These are phyloP conservation scores for Orbilia brochopaga DNA, from an alignment of 2,329 filamentous ascomycete species.

Conservation along the genomic window DNA sequence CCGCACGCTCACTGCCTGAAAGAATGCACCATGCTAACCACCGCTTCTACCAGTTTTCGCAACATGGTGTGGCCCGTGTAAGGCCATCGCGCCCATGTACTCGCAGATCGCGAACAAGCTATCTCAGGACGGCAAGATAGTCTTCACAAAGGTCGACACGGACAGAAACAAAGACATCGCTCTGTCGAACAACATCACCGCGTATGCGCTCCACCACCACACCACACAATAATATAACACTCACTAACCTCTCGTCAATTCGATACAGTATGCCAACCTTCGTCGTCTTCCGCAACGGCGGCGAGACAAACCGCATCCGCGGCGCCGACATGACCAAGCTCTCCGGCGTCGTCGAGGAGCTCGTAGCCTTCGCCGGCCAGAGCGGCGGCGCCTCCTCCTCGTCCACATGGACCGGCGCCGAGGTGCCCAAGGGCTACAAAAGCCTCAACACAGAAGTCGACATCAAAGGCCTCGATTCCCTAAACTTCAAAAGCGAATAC, in stretches of 20 bases:
- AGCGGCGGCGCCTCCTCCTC: conserved; percentile 60
- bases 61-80: conserved; percentile 84
- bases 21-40: conserved; percentile 47
- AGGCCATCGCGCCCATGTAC: conserved; percentile 80
- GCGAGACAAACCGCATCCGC: conserved; percentile 70
- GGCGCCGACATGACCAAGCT: conserved; percentile 77
- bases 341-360: conserved; percentile 71
- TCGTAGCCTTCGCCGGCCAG: conserved; percentile 68
- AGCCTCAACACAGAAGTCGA: conserved; percentile 87
- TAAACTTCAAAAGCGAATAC: conserved; percentile 78
- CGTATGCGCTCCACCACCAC: conserved; percentile 59
- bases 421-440: conserved; percentile 77
- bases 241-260: conserved; percentile 2
- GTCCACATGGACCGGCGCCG: conserved; percentile 73
- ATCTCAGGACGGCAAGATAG: conserved; percentile 73
- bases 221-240: background rate
- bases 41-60: conserved; percentile 72
- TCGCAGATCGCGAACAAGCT: conserved; percentile 75
- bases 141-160: conserved; percentile 86
- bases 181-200: conserved; percentile 73
- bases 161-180: conserved; percentile 78
- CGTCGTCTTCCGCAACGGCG: conserved; percentile 78
- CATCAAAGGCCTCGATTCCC: conserved; percentile 76
- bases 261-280: conserved; percentile 83
- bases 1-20: background rate